Conservation (phyloP, 768 basidiomycete species). For the Leucocoprinus sp. region DNA sequence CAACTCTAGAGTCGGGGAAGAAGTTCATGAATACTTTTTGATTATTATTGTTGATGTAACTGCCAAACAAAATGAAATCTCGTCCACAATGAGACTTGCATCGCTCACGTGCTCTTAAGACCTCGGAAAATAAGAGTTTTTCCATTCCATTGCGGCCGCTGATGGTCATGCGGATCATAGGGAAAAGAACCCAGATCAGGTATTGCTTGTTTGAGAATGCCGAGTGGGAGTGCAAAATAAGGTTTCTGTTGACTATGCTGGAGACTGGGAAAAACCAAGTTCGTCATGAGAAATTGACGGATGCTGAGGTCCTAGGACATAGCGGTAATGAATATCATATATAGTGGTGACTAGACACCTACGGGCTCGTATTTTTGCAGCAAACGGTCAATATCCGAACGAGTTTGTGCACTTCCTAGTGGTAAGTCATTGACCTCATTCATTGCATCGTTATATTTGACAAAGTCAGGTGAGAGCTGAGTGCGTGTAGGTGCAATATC, state of each 20-base stretch:
- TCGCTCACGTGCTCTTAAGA: constrained; percentile 56
- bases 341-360: too few relatives aligned
- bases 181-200: constrained; percentile 73
- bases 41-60: constrained; percentile 73
- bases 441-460: constrained; percentile 65
- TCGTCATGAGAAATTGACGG: constrained; percentile 82
- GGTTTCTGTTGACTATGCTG: constrained; percentile 25
- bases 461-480: constrained; percentile 54
- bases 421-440: constrained; percentile 51
- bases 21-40: constrained; percentile 50
- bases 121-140: constrained; percentile 74
- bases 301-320: constrained; percentile 65
- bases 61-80: constrained; percentile 16
- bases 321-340: too few relatives aligned
- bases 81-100: neutral
- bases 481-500: constrained; percentile 74
- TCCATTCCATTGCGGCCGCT: constrained; percentile 45
- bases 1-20: constrained; percentile 64
- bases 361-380: constrained; percentile 60
- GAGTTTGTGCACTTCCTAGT: constrained; percentile 37
- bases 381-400: constrained; percentile 63
- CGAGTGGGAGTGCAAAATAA: constrained; percentile 70
- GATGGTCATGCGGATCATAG: constrained; percentile 36
- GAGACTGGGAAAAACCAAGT: constrained; percentile 40
- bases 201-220: constrained; percentile 55